Percentiles rank a stretch among this genome's conserved stretches.
phyloP scores from a whole-genome alignment of 2,329 filamentous ascomycete species.

The Fusarium sp. region DNA sequence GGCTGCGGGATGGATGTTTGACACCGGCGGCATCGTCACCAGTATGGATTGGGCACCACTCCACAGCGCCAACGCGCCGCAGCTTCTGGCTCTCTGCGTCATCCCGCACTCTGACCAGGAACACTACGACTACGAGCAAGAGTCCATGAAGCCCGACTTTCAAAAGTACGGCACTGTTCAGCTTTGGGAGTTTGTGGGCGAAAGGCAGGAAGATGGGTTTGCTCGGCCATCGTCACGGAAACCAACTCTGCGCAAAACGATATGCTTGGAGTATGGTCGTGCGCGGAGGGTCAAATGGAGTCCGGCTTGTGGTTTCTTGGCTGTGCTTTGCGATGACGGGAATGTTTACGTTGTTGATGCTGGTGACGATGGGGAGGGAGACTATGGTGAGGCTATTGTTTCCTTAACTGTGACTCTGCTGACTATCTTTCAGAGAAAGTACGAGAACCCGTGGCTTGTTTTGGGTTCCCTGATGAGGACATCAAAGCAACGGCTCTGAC shows the following conservation, averaged over 20 bases:
- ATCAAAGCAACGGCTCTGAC: conserved; percentile 65
- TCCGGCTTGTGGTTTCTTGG: conserved; percentile 60
- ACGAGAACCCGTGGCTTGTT: conserved; percentile 56
- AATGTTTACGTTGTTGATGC: conserved; percentile 62
- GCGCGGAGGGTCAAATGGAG: conserved; percentile 66
- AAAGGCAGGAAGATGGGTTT: conserved; percentile 46
- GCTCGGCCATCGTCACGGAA: conserved; percentile 49
- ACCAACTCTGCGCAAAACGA: conserved; percentile 56
- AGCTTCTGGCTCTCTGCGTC: conserved; percentile 65
- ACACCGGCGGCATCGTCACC: conserved; percentile 65
- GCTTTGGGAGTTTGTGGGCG: conserved; percentile 61
- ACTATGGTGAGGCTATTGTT: conserved; percentile 53
- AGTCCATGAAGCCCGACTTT: conserved; percentile 52
- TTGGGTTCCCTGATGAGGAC: conserved; percentile 61
- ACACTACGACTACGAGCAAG: conserved; percentile 53
- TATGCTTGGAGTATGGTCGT: conserved; percentile 65
- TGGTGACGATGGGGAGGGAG: conserved; percentile 46
- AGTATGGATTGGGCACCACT: conserved; percentile 65
- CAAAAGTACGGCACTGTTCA: conserved; percentile 62
- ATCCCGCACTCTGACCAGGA: conserved; percentile 65
- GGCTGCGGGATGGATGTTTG: conserved; percentile 64
- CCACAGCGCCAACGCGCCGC: conserved; percentile 50
- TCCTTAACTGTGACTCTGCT: conserved; percentile 24
- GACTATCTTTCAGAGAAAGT: conserved; percentile 56
- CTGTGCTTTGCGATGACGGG: conserved; percentile 64